Evolutionary conservation across 345 rosid species (phyloP).

Genomic region (Eutrema yunnanense): DNA sequence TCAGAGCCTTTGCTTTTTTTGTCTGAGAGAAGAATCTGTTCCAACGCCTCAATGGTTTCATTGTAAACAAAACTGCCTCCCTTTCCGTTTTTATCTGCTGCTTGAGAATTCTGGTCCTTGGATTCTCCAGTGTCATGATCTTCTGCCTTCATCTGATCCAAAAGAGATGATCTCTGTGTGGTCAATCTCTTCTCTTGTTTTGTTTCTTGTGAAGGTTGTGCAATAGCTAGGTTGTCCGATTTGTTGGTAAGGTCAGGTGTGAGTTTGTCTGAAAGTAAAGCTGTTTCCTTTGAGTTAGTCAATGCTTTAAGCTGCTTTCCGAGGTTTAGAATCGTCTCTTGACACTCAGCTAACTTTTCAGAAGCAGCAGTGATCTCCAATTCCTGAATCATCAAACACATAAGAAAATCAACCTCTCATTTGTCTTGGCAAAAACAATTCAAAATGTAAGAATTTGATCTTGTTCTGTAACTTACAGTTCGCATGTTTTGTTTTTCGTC

Average conservation of each 20-base stretch:
- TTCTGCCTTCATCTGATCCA: constrained; percentile 86
- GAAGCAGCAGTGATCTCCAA: constrained; percentile 89
- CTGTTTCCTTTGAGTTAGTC: constrained; percentile 56
- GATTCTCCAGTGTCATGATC: constrained; percentile 33
- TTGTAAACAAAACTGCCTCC: constrained; percentile 26
- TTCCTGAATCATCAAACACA: constrained; percentile 43
- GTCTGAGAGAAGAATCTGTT: constrained; percentile 33
- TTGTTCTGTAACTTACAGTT: constrained; percentile 52
- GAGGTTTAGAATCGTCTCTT: constrained; percentile 73
- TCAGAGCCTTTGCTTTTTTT: constrained; percentile 30
- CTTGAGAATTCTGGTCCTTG: constrained; percentile 13
- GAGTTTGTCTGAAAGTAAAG: constrained; percentile 45
- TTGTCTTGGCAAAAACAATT: not conserved
- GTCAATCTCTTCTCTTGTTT: constrained; percentile 37
- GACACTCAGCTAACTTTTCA: constrained; percentile 90
- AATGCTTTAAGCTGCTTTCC: constrained; percentile 88
- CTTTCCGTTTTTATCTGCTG: constrained; percentile 22
- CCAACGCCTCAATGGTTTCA: constrained; percentile 35
- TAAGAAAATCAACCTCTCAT: not conserved
- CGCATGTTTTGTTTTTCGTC: constrained; percentile 46
- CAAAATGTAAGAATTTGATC: not conserved
- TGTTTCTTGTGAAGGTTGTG: constrained; percentile 18
- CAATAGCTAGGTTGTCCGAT: not conserved
- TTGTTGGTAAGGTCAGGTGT: constrained; percentile 28
- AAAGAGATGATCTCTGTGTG: constrained; percentile 63